Conservation (phyloP, 495 filamentous ascomycete species). For the Aspergillus sparsus region DNA sequence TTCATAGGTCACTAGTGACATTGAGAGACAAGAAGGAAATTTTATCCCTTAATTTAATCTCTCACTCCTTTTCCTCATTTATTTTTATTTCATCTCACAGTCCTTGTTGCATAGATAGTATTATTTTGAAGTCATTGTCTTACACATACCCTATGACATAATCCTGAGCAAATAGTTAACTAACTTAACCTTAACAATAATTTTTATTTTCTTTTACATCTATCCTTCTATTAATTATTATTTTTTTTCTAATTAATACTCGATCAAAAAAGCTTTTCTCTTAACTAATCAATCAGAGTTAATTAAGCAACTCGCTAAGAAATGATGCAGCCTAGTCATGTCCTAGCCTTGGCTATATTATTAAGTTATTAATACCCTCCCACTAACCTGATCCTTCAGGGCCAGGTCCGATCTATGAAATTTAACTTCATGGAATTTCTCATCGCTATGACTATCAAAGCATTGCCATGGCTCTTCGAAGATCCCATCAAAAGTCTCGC, state of each 20-base stretch:
- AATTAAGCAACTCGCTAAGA: slow-evolving; percentile 16
- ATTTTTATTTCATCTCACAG: too few species aligned
- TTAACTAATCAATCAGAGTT: not conserved
- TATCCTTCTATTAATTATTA: too few species aligned
- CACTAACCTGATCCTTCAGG: slow-evolving; percentile 17
- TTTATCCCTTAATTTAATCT: too few species aligned
- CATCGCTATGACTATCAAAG: slow-evolving; percentile 1
- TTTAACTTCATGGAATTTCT: not conserved
- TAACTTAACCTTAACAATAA: too few species aligned
- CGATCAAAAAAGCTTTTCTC: not conserved
- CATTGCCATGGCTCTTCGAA: slow-evolving; percentile 27
- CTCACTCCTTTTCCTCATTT: not conserved
- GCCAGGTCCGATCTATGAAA: slow-evolving; percentile 14
- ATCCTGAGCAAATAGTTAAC: too few species aligned
- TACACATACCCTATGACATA: too few species aligned
- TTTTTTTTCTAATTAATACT: not conserved
- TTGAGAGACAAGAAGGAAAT: not conserved
- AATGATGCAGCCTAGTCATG: slow-evolving; percentile 20
- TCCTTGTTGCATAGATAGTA: too few species aligned
- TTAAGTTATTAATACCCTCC: slow-evolving; percentile 15
- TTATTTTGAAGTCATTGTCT: too few species aligned
- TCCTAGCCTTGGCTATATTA: slow-evolving; percentile 18
- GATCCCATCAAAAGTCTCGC: slow-evolving; percentile 34
- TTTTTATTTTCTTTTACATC: too few species aligned
- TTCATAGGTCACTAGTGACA: not conserved